Evolutionary conservation across 2,329 filamentous ascomycete species (phyloP).

Genomic region (Penicillium sp.): DNA sequence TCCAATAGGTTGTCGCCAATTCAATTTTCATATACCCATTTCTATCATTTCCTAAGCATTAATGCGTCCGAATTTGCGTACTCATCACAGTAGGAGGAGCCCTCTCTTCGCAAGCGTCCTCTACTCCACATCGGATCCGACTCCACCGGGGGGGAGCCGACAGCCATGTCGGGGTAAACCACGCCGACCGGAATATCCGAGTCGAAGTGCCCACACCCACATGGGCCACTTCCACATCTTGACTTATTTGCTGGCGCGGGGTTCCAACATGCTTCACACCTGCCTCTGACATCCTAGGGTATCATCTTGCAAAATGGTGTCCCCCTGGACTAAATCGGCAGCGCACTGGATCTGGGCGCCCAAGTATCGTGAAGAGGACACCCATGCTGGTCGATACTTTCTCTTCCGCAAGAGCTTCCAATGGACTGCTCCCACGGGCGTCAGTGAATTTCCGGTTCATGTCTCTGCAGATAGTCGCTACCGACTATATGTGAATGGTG

Average conservation of each 20-base stretch:
- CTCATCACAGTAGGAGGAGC: neutral
- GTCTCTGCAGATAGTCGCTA: slow-evolving; percentile 30
- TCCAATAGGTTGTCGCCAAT: slow-evolving; percentile 3
- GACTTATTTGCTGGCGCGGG: neutral
- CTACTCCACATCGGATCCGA: neutral
- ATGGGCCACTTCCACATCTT: neutral
- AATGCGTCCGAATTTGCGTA: neutral
- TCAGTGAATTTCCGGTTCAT: slow-evolving; percentile 15
- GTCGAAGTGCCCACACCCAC: neutral
- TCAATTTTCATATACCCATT: neutral
- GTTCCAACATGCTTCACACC: neutral
- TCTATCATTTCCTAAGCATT: neutral
- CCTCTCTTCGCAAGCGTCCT: neutral
- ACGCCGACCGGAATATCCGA: slow-evolving; percentile 2
- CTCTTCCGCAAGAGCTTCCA: slow-evolving; percentile 22
- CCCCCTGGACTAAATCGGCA: slow-evolving; percentile 15
- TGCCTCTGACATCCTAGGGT: neutral
- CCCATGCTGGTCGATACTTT: slow-evolving; percentile 17
- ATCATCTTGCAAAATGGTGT: neutral
- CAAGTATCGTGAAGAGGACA: slow-evolving; percentile 17
- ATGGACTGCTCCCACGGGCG: neutral
- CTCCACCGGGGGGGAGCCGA: neutral
- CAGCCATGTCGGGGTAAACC: slow-evolving; percentile 1
- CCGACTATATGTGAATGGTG: slow-evolving; percentile 25
- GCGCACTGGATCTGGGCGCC: slow-evolving; percentile 21